Conservation (phyloP, 2,329 filamentous ascomycete species). For the Fusarium concolor region DNA sequence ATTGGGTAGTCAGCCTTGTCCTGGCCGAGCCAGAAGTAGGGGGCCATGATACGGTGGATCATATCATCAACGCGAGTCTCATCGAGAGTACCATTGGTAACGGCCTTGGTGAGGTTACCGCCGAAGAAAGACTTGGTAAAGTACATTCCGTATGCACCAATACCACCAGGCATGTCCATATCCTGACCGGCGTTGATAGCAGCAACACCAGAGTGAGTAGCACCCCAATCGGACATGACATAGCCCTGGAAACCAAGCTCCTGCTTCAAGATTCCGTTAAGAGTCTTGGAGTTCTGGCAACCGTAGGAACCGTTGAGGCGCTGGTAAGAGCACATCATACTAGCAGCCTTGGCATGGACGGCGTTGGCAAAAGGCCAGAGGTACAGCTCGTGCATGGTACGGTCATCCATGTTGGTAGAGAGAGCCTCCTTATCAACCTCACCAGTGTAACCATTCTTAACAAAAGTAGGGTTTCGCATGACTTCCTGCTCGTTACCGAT, state of each 20-base stretch:
- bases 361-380: conserved; percentile 53
- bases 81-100: conserved; percentile 61
- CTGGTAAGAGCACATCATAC: conserved; percentile 76
- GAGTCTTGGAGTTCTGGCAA: conserved; percentile 82
- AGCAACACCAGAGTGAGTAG: conserved; percentile 76
- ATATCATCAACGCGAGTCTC: conserved; percentile 59
- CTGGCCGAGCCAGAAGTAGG: conserved; percentile 63
- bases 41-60: conserved; percentile 65
- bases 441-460: conserved; percentile 41
- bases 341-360: conserved; percentile 48
- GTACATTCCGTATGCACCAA: conserved; percentile 48
- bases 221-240: conserved; percentile 82
- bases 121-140: conserved; percentile 57
- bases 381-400: conserved; percentile 67
- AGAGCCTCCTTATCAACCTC: conserved; percentile 47
- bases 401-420: conserved; percentile 66
- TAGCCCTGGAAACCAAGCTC: conserved; percentile 87
- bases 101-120: conserved; percentile 58
- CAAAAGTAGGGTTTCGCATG: conserved; percentile 47
- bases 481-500: conserved; percentile 54
- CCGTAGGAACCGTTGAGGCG: conserved; percentile 83
- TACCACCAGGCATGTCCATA: conserved; percentile 63
- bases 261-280: conserved; percentile 81
- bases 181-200: conserved; percentile 79
- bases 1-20: conserved; percentile 57